Conservation (phyloP, 768 basidiomycete species). For the Mycena vitilis region DNA sequence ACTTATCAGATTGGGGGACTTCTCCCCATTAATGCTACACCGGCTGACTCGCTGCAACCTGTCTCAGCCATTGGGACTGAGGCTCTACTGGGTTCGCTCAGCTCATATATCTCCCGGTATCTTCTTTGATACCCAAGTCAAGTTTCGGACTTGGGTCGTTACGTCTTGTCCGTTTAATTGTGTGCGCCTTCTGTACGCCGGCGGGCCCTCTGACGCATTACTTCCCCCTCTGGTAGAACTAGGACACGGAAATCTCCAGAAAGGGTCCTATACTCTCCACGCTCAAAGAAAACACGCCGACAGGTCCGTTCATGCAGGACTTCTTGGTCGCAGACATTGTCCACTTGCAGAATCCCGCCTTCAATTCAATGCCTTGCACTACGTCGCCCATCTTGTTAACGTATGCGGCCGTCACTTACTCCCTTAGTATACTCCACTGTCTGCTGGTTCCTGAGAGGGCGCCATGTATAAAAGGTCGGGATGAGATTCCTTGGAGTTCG, state of each 20-base stretch:
- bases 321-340: conserved; percentile 1
- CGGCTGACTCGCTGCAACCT: background rate
- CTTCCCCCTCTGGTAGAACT: conserved; percentile 5
- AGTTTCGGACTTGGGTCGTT: background rate
- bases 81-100: too few relatives aligned
- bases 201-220: background rate
- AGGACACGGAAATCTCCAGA: conserved; percentile 2
- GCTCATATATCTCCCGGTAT: background rate
- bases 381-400: background rate
- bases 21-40: background rate
- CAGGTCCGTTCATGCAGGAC: conserved; percentile 1
- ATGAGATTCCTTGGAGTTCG: background rate
- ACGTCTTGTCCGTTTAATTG: background rate
- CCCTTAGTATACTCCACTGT: background rate
- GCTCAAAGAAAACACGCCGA: background rate
- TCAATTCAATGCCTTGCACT: background rate
- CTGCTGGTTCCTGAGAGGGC: background rate
- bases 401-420: background rate
- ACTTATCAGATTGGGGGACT: background rate
- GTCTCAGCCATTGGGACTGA: too few relatives aligned
- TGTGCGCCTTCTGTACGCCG: background rate
- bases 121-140: background rate
- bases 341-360: background rate
- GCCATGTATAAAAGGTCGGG: conserved; percentile 5
- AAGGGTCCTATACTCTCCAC: conserved; percentile 2